A percentile compares a stretch with the other conserved stretches of the same genome.
These are phyloP conservation scores for Puya raimondii DNA, from an alignment of 176 grass and related monocot genomes.

Conservation along the genomic window DNA sequence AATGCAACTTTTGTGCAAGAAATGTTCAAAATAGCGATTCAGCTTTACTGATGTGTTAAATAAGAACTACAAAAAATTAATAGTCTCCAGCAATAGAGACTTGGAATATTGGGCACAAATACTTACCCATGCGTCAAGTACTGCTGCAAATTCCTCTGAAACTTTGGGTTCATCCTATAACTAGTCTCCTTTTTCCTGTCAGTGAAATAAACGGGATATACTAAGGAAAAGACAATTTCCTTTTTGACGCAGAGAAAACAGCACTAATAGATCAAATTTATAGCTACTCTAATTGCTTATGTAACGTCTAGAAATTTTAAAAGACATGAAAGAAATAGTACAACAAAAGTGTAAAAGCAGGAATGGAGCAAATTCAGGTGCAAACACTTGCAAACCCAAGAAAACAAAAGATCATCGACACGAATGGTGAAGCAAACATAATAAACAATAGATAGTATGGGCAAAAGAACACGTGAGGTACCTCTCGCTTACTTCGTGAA, in stretches of 20 bases:
- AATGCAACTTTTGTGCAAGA: not conserved
- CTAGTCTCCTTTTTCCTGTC: slow-evolving; percentile 63
- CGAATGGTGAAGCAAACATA: too few species aligned
- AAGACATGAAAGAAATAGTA: not conserved
- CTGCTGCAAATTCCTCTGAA: slow-evolving; percentile 83
- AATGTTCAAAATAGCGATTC: not conserved
- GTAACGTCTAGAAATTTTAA: not conserved
- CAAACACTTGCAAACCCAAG: too few species aligned
- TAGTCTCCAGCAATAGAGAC: too few species aligned
- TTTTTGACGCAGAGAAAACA: slow-evolving; percentile 1
- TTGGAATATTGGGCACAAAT: not conserved
- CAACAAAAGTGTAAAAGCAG: too few species aligned
- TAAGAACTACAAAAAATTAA: too few species aligned
- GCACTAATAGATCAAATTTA: not conserved
- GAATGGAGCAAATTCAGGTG: too few species aligned
- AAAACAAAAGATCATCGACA: too few species aligned
- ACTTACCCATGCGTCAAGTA: slow-evolving; percentile 70
- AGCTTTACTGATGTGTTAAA: too few species aligned
- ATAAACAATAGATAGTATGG: too few species aligned
- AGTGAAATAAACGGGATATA: slow-evolving; percentile 13
- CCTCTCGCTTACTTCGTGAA: slow-evolving; percentile 65
- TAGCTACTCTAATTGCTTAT: not conserved
- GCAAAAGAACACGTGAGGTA: slow-evolving; percentile 9
- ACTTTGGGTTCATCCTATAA: slow-evolving; percentile 84
- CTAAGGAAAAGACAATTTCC: slow-evolving; percentile 4